Conservation (phyloP, 176 grass and related monocot species). For the Canna indica region DNA sequence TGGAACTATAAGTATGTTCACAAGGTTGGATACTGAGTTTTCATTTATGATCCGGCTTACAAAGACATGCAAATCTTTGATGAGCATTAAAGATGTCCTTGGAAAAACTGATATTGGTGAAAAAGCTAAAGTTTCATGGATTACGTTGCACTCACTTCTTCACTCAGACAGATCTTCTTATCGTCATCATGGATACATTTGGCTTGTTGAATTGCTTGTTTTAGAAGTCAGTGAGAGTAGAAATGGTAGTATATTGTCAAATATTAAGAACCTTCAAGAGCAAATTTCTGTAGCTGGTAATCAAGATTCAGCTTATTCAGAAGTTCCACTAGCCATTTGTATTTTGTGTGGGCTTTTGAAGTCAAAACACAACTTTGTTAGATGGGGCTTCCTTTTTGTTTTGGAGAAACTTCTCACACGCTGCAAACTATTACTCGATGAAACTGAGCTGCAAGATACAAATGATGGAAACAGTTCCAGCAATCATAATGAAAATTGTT, state of each 20-base stretch:
- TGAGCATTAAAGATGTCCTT: conserved; percentile 65
- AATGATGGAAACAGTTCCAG: conserved; percentile 17
- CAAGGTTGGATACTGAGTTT: conserved; percentile 76
- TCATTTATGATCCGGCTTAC: conserved; percentile 82
- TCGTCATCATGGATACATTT: conserved; percentile 97
- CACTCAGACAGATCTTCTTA: conserved; percentile 73
- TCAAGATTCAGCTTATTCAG: conserved; percentile 55
- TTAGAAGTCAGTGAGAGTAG: conserved; percentile 77
- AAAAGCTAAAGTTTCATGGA: conserved; percentile 72
- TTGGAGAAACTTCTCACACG: conserved; percentile 91
- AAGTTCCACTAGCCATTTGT: conserved; percentile 80
- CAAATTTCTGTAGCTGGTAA: conserved; percentile 77
- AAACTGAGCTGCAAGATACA: conserved; percentile 55
- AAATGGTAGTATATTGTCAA: conserved; percentile 62
- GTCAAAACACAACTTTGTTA: conserved; percentile 92
- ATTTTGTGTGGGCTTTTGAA: conserved; percentile 87
- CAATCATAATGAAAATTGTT: conserved; percentile 38
- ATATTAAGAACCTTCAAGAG: conserved; percentile 68
- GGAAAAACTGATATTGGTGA: conserved; percentile 43
- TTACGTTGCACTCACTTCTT: conserved; percentile 79
- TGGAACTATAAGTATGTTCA: conserved; percentile 61
- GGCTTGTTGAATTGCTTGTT: conserved; percentile 89
- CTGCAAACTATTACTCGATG: conserved; percentile 93
- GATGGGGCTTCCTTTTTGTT: conserved; percentile 90
- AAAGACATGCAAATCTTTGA: conserved; percentile 58